A percentile compares a stretch with the other conserved stretches of the same genome.
phyloP scores from a whole-genome alignment of 768 basidiomycete species.

The Lactifluus echinatus region DNA sequence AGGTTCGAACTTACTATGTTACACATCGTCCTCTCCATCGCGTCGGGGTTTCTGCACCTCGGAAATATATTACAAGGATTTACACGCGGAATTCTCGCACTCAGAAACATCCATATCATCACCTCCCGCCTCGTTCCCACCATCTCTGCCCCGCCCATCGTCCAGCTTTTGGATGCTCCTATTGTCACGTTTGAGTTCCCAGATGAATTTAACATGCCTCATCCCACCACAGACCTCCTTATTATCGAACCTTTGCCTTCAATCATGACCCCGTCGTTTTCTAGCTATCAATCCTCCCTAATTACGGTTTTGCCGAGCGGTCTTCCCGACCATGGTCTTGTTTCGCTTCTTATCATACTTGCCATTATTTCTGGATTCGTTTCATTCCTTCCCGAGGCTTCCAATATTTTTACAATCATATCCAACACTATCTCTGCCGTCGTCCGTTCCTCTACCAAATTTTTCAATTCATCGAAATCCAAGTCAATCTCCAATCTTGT shows the following conservation, averaged over 20 bases:
- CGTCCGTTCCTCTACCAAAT: not conserved
- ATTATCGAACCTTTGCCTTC: not conserved
- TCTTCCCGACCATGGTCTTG: not conserved
- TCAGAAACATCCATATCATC: not conserved
- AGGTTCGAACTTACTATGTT: not conserved
- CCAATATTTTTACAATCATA: not conserved
- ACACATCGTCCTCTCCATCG: constrained; percentile 1
- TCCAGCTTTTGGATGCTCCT: not conserved
- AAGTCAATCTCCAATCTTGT: not conserved
- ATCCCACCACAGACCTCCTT: not conserved
- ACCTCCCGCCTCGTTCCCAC: not conserved
- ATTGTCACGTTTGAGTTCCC: not conserved
- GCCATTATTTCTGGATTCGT: not conserved
- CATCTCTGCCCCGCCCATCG: not conserved
- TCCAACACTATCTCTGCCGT: not conserved
- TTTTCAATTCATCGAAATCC: not conserved
- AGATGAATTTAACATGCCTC: not conserved
- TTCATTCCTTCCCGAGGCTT: not conserved
- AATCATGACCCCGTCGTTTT: not conserved
- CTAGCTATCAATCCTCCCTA: constrained; percentile 4
- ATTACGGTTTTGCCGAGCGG: not conserved
- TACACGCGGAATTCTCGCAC: constrained; percentile 1
- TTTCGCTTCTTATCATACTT: not conserved
- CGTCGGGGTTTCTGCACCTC: constrained; percentile 2
- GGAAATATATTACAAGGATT: not conserved